Conservation (phyloP, 768 basidiomycete genomes). For the Russula virescens region DNA sequence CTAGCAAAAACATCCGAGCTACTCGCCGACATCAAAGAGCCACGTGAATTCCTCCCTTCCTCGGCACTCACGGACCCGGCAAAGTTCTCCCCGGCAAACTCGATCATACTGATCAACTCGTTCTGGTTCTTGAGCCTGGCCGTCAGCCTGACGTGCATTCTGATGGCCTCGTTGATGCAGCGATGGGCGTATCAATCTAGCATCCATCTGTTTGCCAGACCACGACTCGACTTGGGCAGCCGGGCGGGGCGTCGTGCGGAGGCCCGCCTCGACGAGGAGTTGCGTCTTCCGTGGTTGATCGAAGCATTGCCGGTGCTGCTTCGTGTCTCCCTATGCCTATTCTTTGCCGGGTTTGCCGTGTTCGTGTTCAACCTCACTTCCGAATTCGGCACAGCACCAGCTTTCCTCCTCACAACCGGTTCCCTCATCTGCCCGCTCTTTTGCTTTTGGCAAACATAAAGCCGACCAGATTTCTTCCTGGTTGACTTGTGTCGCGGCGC, state of each 20-base stretch:
- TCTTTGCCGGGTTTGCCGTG: slow-evolving; percentile 44
- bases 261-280: slow-evolving; percentile 28
- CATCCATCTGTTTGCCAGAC: slow-evolving; percentile 20
- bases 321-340: slow-evolving; percentile 44
- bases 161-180: slow-evolving; percentile 5
- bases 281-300: slow-evolving; percentile 38
- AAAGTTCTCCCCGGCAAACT: neutral
- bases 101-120: slow-evolving; percentile 8
- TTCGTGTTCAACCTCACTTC: slow-evolving; percentile 35
- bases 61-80: neutral
- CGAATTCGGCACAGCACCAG: neutral
- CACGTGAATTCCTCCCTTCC: neutral
- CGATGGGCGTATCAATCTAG: neutral
- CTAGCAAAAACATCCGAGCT: slow-evolving; percentile 6
- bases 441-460: slow-evolving; percentile 4
- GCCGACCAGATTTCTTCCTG: neutral
- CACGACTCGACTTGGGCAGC: slow-evolving; percentile 26
- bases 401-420: slow-evolving; percentile 6
- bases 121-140: slow-evolving; percentile 16
- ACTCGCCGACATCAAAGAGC: neutral
- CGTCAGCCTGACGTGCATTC: slow-evolving; percentile 8
- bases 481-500: neutral
- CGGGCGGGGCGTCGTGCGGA: slow-evolving; percentile 37
- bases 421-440: slow-evolving; percentile 9
- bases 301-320: slow-evolving; percentile 42